These are phyloP conservation scores for Arthroderma sp. DNA, from an alignment of 2,329 filamentous ascomycete genomes.

Conservation along the genomic window DNA sequence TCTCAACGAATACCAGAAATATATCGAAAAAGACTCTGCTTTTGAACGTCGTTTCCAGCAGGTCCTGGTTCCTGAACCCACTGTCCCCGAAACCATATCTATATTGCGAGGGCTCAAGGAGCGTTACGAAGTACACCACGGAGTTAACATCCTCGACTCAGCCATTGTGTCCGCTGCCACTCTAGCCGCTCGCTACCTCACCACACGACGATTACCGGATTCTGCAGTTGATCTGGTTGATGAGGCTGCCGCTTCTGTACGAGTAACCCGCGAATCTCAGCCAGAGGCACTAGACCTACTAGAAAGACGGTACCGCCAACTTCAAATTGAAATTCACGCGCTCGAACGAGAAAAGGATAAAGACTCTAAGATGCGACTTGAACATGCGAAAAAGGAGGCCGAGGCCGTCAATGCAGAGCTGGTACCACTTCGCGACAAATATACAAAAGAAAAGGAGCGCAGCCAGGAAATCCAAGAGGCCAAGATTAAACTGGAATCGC, in stretches of 20 bases:
- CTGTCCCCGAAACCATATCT: slow-evolving; percentile 79
- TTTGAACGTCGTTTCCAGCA: slow-evolving; percentile 99
- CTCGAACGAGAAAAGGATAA: slow-evolving; percentile 90
- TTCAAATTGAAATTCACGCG: slow-evolving; percentile 95
- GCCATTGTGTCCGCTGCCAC: slow-evolving; percentile 87
- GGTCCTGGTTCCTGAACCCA: slow-evolving; percentile 89
- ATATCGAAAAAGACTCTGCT: slow-evolving; percentile 96
- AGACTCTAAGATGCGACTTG: slow-evolving; percentile 71
- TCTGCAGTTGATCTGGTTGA: slow-evolving; percentile 95
- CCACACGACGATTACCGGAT: slow-evolving; percentile 78
- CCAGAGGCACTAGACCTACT: slow-evolving; percentile 92
- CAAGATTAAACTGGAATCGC: slow-evolving; percentile 84
- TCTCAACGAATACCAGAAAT: slow-evolving; percentile 89
- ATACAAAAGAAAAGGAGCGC: slow-evolving; percentile 82
- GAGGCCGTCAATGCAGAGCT: slow-evolving; percentile 92
- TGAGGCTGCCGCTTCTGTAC: slow-evolving; percentile 90
- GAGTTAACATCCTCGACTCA: slow-evolving; percentile 89
- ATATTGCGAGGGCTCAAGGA: slow-evolving; percentile 98
- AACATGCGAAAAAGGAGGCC: slow-evolving; percentile 75
- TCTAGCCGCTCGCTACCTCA: slow-evolving; percentile 85
- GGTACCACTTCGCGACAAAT: slow-evolving; percentile 83
- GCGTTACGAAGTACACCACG: slow-evolving; percentile 95
- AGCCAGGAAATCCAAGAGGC: slow-evolving; percentile 86
- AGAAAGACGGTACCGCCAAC: slow-evolving; percentile 76
- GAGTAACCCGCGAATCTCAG: slow-evolving; percentile 89